A percentile compares a stretch with the other conserved stretches of the same genome.
These are phyloP conservation scores for Fomitopsis betulina DNA, from an alignment of 1,284 basidiomycete genomes.

Conservation along the genomic window DNA sequence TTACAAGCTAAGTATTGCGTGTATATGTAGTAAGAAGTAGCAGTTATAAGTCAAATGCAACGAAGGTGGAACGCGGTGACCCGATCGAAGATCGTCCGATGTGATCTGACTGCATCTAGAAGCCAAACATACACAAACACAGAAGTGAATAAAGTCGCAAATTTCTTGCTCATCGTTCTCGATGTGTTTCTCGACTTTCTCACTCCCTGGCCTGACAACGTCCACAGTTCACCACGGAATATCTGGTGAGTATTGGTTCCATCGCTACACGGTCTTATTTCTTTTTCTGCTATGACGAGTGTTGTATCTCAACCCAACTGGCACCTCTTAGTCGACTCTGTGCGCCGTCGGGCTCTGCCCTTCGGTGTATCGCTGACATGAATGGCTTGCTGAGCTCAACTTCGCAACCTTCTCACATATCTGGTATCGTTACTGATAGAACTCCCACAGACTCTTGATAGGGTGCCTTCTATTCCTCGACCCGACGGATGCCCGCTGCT, in stretches of 20 bases:
- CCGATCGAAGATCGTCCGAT: too few species aligned
- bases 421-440: neutral
- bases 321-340: conserved; percentile 86
- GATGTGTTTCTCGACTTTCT: too few species aligned
- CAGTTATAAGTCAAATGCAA: too few species aligned
- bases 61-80: too few species aligned
- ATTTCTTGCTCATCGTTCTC: neutral
- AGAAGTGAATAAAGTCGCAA: neutral
- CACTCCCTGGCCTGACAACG: neutral
- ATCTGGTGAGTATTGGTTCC: neutral
- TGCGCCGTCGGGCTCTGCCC: conserved; percentile 33
- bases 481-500: neutral
- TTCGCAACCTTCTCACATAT: neutral
- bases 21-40: neutral
- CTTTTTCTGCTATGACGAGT: conserved; percentile 56
- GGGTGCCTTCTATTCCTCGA: neutral
- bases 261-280: neutral
- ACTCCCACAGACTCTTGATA: neutral
- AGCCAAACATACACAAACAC: neutral
- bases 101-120: too few species aligned
- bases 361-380: conserved; percentile 66
- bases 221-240: neutral
- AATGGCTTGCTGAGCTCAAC: conserved; percentile 68
- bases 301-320: conserved; percentile 73
- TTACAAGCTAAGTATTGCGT: neutral